These are phyloP conservation scores for Wickerhamomyces bovis DNA, from an alignment of 805 yeast genomes.

Conservation along the genomic window DNA sequence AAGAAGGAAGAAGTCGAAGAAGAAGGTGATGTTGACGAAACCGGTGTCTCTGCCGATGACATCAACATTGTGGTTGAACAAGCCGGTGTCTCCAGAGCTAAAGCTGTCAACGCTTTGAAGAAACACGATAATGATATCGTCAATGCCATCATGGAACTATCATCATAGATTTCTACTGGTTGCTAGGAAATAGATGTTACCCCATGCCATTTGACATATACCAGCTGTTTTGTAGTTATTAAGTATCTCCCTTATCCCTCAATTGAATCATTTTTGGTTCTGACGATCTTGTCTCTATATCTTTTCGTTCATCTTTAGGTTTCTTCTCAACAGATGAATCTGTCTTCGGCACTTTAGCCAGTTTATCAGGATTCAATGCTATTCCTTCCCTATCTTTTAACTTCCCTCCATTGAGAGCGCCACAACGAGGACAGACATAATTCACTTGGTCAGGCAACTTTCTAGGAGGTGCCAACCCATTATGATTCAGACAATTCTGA, in stretches of 20 bases:
- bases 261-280: neutral
- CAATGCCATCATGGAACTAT: slow-evolving; percentile 87
- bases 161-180: slow-evolving; percentile 25
- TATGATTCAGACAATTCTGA: slow-evolving; percentile 56
- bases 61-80: slow-evolving; percentile 85
- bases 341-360: neutral
- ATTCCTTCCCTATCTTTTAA: neutral
- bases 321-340: neutral
- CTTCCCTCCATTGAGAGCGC: slow-evolving; percentile 28
- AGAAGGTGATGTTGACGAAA: slow-evolving; percentile 75
- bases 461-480: slow-evolving; percentile 79
- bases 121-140: slow-evolving; percentile 91
- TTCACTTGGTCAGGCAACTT: slow-evolving; percentile 41
- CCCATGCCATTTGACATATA: too few relatives aligned
- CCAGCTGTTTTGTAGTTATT: neutral
- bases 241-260: neutral
- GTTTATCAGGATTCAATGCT: neutral
- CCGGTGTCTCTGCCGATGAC: slow-evolving; percentile 79
- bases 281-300: neutral
- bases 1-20: slow-evolving; percentile 38
- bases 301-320: neutral
- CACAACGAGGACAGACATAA: slow-evolving; percentile 66
- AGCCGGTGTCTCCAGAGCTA: slow-evolving; percentile 80
- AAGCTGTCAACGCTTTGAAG: slow-evolving; percentile 88
- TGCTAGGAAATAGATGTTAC: neutral